Percentiles rank a stretch among this genome's conserved stretches.
Conservation (phyloP, 352 stramenopile genomes). For the Phytophthora macrochlamydospora region DNA sequence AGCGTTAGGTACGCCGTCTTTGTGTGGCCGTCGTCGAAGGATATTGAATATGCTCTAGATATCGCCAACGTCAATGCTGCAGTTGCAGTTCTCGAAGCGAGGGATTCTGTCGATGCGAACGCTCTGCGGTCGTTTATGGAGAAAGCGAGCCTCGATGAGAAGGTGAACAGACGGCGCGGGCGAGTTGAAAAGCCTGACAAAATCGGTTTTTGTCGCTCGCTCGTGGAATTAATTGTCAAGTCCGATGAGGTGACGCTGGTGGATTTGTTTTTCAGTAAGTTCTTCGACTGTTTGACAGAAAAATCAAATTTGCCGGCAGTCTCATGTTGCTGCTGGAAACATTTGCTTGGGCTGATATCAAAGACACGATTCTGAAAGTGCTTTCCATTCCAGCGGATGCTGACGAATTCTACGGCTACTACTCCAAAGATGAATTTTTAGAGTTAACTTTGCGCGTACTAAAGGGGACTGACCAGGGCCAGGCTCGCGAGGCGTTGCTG, state of each 20-base stretch:
- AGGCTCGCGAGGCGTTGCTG: background rate
- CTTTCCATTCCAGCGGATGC: background rate
- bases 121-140: constrained; percentile 8
- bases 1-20: constrained; percentile 4
- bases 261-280: constrained; percentile 9
- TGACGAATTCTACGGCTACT: background rate
- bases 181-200: background rate
- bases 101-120: background rate
- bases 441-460: constrained; percentile 2
- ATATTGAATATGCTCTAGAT: background rate
- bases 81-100: constrained; percentile 4
- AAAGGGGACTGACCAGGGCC: background rate
- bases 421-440: background rate
- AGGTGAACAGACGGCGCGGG: background rate
- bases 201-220: background rate
- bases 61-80: constrained; percentile 6
- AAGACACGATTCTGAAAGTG: background rate
- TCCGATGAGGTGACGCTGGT: constrained; percentile 6
- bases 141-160: background rate
- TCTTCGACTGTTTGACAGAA: constrained; percentile 6
- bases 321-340: constrained; percentile 1
- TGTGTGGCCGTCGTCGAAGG: constrained; percentile 2
- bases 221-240: constrained; percentile 7
- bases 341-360: constrained; percentile 11
- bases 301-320: background rate